phyloP scores from a whole-genome alignment of 2,329 filamentous ascomycete species.

The Colletotrichum tropicicola region DNA sequence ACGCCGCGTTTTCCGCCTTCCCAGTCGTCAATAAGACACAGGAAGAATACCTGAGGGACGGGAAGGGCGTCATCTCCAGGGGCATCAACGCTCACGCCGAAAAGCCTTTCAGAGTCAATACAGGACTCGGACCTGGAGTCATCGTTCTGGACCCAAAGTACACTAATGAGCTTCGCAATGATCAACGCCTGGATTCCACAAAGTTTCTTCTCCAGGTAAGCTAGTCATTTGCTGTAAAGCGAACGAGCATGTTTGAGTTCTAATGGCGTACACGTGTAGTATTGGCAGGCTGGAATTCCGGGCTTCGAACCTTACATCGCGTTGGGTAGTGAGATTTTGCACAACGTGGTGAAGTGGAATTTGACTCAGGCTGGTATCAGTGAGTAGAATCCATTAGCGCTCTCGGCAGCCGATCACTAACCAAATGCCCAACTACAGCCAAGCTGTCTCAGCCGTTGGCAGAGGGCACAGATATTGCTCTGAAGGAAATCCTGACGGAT shows the following conservation, averaged over 20 bases:
- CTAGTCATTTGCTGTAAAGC: no score
- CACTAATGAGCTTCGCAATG: constrained; percentile 4
- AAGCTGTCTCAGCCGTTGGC: constrained; percentile 5
- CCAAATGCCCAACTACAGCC: background rate
- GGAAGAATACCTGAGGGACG: constrained; percentile 6
- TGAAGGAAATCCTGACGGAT: constrained; percentile 8
- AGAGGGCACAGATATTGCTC: constrained; percentile 1
- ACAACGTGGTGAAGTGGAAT: constrained; percentile 26
- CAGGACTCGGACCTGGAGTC: constrained; percentile 10
- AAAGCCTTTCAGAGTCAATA: constrained; percentile 19
- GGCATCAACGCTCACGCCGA: background rate
- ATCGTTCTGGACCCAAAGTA: background rate
- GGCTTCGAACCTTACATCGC: constrained; percentile 17
- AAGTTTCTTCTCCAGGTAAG: constrained; percentile 14
- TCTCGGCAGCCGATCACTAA: no score
- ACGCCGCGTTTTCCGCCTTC: background rate
- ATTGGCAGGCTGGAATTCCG: constrained; percentile 19
- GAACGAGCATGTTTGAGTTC: background rate
- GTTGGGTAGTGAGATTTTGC: constrained; percentile 10
- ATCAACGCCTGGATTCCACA: constrained; percentile 11
- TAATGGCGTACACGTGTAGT: background rate
- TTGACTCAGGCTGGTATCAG: constrained; percentile 7
- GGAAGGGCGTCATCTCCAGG: background rate
- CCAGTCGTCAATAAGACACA: constrained; percentile 15
- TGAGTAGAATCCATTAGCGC: background rate